Base-by-base conservation (phyloP, 805 yeast species). In the Suhomyces sp. region DNA sequence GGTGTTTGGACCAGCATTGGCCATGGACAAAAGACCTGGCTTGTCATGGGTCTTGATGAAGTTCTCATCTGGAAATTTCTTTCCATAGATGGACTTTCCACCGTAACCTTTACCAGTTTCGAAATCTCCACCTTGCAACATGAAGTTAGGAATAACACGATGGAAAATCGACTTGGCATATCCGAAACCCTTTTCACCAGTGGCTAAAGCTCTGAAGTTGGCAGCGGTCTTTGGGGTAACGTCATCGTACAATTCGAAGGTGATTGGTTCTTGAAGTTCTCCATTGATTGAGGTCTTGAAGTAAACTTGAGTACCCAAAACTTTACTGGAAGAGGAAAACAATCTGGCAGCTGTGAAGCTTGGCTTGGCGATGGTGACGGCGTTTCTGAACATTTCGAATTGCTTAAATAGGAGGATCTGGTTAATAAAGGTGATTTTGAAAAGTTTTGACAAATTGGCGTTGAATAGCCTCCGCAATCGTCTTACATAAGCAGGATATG, bases 111-210 rank as follows among this genome's bases (percentile, higher is more conserved):
- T 81, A 65, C 86, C 83, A 68, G 84, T 81, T 68, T 84, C 93
- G 73, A 67, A 66, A 48, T 68, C 74, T 51, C 74, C 74, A 56
- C 76, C 97, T 76, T 90, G 98, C 62, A 91, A 74, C 98, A 90
- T 90, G 76, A 90, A 90, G 65, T 84, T 81, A 48, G 96, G 96
- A 58, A 88, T 88, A 48, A 90, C 95, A 74, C 96, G 83, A 87
- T 90, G 97, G 93, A 91, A 90, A 48, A 81, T 72, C 32, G 95
- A 85, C 55, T 74, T 77, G 60, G 81, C 81, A 78, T 81, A 88
- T 42, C 96, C 96, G 56, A 71, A 85, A 44, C 97, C 98, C 77
- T 88, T 84, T 73, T 87, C 96, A 53, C 96, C 96, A 45, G 96
- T 83, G 61, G 83, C 77, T 52, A 83, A 65, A 38, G 88, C 88